Evolutionary conservation across 2,329 filamentous ascomycete genomes (phyloP), one percentile per base, ranked within the genome.

Genomic region (Juglanconis juglandina): DNA sequence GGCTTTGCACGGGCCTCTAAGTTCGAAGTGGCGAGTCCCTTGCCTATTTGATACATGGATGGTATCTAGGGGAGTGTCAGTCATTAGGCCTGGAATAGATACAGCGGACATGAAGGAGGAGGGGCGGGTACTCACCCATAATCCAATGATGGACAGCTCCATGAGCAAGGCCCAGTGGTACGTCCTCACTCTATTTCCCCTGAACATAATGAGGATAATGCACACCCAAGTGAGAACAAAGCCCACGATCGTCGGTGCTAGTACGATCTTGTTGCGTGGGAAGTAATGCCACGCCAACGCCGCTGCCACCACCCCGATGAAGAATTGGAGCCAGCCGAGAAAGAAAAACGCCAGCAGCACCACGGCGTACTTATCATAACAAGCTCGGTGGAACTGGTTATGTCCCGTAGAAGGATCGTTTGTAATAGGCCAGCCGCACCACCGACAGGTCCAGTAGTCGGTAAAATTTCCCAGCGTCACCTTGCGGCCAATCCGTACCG

Each of bases 361-460:
- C 34, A 68, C 61, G 55, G 73, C 73, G 58, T 77, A 79, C n/a
- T 68, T 64, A 49, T 68, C 66, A 55, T 75, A 77, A 64, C 78
- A 80, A 6, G 3, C 3, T 10, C 66, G 63, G 63, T 80, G 78
- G 60, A 78, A 79, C 66, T 79, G 73, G 37, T 72, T 68, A 55
- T 73, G 69, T 6, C 71, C 70, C 63, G 67, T 71, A 8, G 71
- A 71, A 10, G 67, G 61, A 33, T 67, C 67, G 4, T 62, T 60
- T 5, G 67, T 64, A 37, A 78, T 68, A 7, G 77, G 77, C 60
- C 68, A 72, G 0, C 78, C 77, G 66, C 78, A 80, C 71, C 76
- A 80, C 6, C 77, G 72, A 49, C 78, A 81, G 10, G 77, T 69
- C 69, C 72, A 78, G 34, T 73, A 70, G 4, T 63, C 66, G 9